phyloP scores from a whole-genome alignment of 768 basidiomycete species.

The Sarcomyxa edulis region DNA sequence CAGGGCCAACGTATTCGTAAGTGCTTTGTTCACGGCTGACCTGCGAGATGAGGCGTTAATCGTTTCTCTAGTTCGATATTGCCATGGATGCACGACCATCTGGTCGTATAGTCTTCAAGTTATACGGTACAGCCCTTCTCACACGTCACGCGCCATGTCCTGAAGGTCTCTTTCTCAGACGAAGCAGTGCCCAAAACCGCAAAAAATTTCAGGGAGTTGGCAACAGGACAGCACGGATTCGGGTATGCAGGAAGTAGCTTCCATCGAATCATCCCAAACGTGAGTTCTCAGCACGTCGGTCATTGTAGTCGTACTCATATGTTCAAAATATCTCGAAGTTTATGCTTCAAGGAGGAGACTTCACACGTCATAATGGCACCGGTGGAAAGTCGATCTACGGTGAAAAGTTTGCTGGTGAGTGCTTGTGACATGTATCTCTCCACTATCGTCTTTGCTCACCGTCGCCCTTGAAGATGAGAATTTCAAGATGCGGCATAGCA shows the following conservation, averaged over 20 bases:
- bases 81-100: conserved; percentile 52
- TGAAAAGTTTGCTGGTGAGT: conserved; percentile 64
- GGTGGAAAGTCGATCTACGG: conserved; percentile 89
- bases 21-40: neutral
- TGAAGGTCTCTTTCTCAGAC: too few species aligned
- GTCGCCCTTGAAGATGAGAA: conserved; percentile 62
- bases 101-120: conserved; percentile 77
- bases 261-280: conserved; percentile 70
- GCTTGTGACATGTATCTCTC: neutral
- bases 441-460: neutral
- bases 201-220: conserved; percentile 77
- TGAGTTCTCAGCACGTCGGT: conserved; percentile 25
- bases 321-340: conserved; percentile 34
- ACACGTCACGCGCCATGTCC: too few species aligned
- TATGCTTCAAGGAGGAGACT: conserved; percentile 89
- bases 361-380: conserved; percentile 69
- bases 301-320: neutral
- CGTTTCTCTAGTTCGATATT: conserved; percentile 50
- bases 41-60: neutral
- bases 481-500: conserved; percentile 66
- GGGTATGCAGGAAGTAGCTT: conserved; percentile 68
- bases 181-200: conserved; percentile 78
- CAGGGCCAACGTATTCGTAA: conserved; percentile 36
- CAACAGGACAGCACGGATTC: conserved; percentile 60
- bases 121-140: too few species aligned